These are phyloP conservation scores for Entamoeba invadens DNA, from an alignment of 208 protist genomes.

Conservation along the genomic window DNA sequence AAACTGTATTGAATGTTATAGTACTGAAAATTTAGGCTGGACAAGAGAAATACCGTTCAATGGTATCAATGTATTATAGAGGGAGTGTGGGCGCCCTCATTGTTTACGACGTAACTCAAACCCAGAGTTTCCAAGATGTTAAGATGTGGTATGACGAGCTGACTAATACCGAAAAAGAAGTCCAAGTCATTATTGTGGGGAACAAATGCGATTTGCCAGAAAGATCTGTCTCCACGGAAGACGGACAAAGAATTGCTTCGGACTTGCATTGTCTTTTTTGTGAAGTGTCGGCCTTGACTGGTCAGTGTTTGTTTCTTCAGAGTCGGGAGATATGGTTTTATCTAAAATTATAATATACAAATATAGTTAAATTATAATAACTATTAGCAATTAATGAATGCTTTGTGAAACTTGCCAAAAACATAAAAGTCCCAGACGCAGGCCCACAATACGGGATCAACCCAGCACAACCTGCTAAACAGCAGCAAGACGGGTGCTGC, in stretches of 20 bases:
- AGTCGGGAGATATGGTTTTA: no score
- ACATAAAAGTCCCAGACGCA: background rate
- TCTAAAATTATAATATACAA: background rate
- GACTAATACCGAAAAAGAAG: conserved; percentile 6
- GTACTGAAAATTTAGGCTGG: no score
- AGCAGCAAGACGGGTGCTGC: background rate
- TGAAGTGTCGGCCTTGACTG: background rate
- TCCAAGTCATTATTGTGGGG: background rate
- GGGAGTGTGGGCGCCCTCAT: conserved; percentile 30
- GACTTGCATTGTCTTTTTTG: background rate
- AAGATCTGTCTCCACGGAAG: background rate
- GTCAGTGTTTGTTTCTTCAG: background rate
- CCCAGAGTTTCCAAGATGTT: conserved; percentile 18
- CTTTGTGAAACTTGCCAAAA: background rate
- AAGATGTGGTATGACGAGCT: conserved; percentile 27
- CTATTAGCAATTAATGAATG: background rate
- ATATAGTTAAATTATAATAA: background rate
- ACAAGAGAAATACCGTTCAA: conserved; percentile 24
- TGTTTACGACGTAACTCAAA: conserved; percentile 34
- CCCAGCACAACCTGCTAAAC: background rate
- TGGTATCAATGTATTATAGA: conserved; percentile 27
- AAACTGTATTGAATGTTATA: no score
- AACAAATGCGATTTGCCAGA: background rate
- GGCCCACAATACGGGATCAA: background rate
- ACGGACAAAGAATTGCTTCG: background rate